Base-by-base conservation (phyloP, 2,329 filamentous ascomycete genomes). In the Verticillium nubilum region DNA sequence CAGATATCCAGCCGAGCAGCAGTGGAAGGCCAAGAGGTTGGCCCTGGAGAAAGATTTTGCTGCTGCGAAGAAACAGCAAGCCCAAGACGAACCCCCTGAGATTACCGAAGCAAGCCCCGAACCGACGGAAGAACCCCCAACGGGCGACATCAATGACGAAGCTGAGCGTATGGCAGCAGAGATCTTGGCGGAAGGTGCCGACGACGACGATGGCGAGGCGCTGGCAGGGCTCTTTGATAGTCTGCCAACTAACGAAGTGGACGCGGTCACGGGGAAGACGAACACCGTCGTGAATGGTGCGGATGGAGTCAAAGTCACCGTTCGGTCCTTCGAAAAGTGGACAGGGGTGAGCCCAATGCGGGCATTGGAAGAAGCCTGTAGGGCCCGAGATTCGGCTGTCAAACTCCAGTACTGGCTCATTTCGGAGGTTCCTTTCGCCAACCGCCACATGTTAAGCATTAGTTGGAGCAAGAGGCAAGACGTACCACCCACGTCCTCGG, bases 271-370 rank as follows among this genome's bases (percentile, higher is more conserved):
- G 9, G 85, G 85, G n/a, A 83, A 86, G 68, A 80, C 79, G 2
- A 79, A 73, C 37, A 87, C 79, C 0, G 80, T 83, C 47, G 76
- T 86, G 52, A 85, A 80, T 67, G 75, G 78, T 54, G 65, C 76
- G 58, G 72, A 83, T 63, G 81, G 85, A 1, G 70, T 76, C 5
- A 86, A 82, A 59, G 73, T 92, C 4, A 81, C 78, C 1, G 82
- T 96, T 55, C 82, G 90, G 52, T 89, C 97, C 67, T 97, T 98
- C 79, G 92, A 91, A 1, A 92, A 91, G 71, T 87, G 86, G 78
- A 84, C 84, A 15, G 93, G 94, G 7, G 74, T 96, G 29, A 90
- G 79, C 66, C 93, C 94, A 17, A 84, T 86, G 62, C 83, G 89
- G 64, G 81, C 91, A 28, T 76, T 98, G 13, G 92, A 97, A 71